A percentile compares a stretch with the other conserved stretches of the same genome.
phyloP scores from a whole-genome alignment of 495 filamentous ascomycete genomes.

The Hyphodiscus hymeniophilus region DNA sequence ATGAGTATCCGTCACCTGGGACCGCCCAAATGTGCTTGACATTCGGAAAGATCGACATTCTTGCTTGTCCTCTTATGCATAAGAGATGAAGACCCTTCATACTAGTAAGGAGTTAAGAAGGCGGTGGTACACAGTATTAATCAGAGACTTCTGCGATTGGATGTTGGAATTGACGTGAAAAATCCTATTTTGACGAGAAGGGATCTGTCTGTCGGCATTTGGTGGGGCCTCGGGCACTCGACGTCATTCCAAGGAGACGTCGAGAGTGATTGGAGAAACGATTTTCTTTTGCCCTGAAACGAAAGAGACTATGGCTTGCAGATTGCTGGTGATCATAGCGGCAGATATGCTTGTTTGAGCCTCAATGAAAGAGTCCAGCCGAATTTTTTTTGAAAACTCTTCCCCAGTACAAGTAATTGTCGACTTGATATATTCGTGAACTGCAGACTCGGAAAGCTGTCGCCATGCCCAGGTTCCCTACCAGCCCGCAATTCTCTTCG shows the following conservation, averaged over 20 bases:
- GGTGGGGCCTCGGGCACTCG: conserved; percentile 3
- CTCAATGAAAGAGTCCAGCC: no score
- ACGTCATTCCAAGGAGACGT: conserved; percentile 4
- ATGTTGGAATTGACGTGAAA: not conserved
- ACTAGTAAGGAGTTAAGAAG: not conserved
- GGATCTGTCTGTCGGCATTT: not conserved
- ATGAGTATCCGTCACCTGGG: conserved; percentile 7
- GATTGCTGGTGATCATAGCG: no score
- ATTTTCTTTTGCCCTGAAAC: no score
- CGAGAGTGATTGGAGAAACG: not conserved
- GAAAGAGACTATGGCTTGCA: no score
- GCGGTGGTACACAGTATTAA: conserved; percentile 1
- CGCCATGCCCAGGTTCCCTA: no score
- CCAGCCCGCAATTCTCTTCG: no score
- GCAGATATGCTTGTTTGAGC: no score
- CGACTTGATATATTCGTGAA: no score
- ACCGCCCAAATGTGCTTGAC: not conserved
- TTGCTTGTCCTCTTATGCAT: no score
- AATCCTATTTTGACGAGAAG: conserved; percentile 9
- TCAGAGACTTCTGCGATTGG: not conserved
- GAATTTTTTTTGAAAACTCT: no score
- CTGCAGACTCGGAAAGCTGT: no score
- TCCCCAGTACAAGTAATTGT: no score
- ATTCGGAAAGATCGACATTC: conserved; percentile 6
- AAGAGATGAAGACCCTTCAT: not conserved